These are phyloP conservation scores for Aureobasidium vineae DNA, from an alignment of 2,329 filamentous ascomycete genomes.

Conservation along the genomic window DNA sequence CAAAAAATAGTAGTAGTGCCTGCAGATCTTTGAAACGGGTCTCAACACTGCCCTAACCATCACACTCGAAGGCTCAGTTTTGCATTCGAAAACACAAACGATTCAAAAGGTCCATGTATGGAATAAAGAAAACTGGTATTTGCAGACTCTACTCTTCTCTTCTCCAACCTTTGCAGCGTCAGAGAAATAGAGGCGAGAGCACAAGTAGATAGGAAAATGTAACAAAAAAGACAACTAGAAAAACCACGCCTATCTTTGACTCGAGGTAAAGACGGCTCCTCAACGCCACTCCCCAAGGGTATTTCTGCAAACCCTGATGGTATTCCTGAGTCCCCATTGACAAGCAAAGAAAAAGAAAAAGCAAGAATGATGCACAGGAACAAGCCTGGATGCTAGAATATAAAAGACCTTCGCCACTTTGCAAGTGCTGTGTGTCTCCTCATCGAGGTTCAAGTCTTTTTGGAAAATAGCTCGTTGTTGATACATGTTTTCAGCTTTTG, in stretches of 20 bases:
- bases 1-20: not conserved
- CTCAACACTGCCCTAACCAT: not conserved
- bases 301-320: constrained; percentile 3
- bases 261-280: not conserved
- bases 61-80: too few species aligned
- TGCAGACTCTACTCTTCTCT: not conserved
- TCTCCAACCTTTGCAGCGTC: not conserved
- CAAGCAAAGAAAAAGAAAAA: constrained; percentile 1
- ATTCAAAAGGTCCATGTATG: not conserved
- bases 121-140: not conserved
- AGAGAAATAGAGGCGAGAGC: not conserved
- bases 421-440: not conserved
- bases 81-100: too few species aligned
- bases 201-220: not conserved
- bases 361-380: constrained; percentile 7
- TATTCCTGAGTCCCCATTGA: constrained; percentile 2
- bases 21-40: not conserved
- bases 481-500: constrained; percentile 7
- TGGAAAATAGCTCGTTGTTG: not conserved
- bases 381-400: constrained; percentile 3
- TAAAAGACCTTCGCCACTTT: not conserved
- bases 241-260: not conserved
- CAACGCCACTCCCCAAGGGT: constrained; percentile 6
- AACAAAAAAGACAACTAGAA: not conserved
- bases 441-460: not conserved